These are phyloP conservation scores for Ceriops decandra DNA, from an alignment of 345 rosid species.

Conservation along the genomic window DNA sequence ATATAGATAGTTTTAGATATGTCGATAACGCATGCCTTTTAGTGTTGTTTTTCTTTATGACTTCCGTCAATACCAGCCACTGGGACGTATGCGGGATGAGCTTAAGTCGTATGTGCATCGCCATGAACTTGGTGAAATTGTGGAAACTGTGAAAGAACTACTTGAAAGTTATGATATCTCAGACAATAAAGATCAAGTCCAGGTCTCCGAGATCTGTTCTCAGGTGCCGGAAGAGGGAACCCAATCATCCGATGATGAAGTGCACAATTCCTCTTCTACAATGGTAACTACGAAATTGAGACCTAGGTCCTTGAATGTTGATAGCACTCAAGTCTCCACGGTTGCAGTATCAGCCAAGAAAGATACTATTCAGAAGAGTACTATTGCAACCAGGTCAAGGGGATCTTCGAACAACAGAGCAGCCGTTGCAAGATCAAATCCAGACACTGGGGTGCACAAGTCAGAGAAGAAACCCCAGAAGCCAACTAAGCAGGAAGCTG, in stretches of 20 bases:
- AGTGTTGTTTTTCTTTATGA: not conserved
- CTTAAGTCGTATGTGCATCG: constrained; percentile 63
- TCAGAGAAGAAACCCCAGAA: constrained; percentile 52
- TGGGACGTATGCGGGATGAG: constrained; percentile 61
- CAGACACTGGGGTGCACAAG: constrained; percentile 34
- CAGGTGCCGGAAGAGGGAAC: constrained; percentile 58
- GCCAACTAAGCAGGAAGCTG: constrained; percentile 43
- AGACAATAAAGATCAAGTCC: constrained; percentile 48
- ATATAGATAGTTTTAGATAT: too few species aligned
- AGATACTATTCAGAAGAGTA: constrained; percentile 38
- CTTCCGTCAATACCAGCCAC: constrained; percentile 40
- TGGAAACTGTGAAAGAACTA: constrained; percentile 50
- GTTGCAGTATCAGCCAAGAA: constrained; percentile 38
- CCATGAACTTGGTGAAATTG: constrained; percentile 51
- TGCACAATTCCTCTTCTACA: constrained; percentile 42
- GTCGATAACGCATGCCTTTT: not conserved
- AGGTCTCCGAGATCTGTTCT: constrained; percentile 55
- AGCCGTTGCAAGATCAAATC: constrained; percentile 36
- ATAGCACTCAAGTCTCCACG: constrained; percentile 33
- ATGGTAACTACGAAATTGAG: constrained; percentile 44
- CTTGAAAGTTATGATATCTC: constrained; percentile 49
- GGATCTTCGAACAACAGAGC: constrained; percentile 35
- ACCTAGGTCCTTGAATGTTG: constrained; percentile 52
- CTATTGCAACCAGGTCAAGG: constrained; percentile 35
- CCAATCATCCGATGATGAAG: constrained; percentile 62